phyloP scores from a whole-genome alignment of 768 basidiomycete species.

The Trametes coccinea region DNA sequence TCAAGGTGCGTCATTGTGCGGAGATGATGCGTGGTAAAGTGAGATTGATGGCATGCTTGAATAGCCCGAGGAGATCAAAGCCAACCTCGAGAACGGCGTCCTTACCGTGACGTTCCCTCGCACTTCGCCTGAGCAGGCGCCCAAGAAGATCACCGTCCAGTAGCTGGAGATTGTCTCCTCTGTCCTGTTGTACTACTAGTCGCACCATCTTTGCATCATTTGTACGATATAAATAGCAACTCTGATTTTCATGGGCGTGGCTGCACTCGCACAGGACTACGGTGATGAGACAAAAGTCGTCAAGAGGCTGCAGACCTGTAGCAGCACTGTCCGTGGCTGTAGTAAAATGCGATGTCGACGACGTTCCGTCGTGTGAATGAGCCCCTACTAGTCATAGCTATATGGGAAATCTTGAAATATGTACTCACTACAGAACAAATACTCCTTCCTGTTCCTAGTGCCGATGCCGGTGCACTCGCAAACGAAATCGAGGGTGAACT shows the following conservation, averaged over 20 bases:
- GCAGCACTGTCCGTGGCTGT: too few relatives aligned
- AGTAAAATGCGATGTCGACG: too few relatives aligned
- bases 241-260: not conserved
- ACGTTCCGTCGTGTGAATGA: too few relatives aligned
- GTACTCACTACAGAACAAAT: too few relatives aligned
- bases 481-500: not conserved
- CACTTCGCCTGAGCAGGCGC: conserved; percentile 35
- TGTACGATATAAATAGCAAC: not conserved
- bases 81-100: conserved; percentile 53
- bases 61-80: conserved; percentile 45
- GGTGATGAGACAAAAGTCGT: too few relatives aligned
- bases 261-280: too few relatives aligned
- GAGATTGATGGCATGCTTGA: not conserved
- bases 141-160: conserved; percentile 39
- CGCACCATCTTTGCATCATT: not conserved
- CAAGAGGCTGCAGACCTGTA: too few relatives aligned
- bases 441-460: too few relatives aligned
- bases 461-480: too few relatives aligned
- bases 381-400: too few relatives aligned
- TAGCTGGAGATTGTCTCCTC: conserved; percentile 22
- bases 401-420: too few relatives aligned
- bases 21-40: not conserved
- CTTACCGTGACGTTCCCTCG: conserved; percentile 57
- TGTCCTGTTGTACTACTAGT: not conserved
- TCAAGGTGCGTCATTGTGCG: conserved; percentile 39